Percentiles rank a stretch among this genome's conserved stretches.
phyloP scores from a whole-genome alignment of 2,329 filamentous ascomycete species.

The Whalleya microplaca region DNA sequence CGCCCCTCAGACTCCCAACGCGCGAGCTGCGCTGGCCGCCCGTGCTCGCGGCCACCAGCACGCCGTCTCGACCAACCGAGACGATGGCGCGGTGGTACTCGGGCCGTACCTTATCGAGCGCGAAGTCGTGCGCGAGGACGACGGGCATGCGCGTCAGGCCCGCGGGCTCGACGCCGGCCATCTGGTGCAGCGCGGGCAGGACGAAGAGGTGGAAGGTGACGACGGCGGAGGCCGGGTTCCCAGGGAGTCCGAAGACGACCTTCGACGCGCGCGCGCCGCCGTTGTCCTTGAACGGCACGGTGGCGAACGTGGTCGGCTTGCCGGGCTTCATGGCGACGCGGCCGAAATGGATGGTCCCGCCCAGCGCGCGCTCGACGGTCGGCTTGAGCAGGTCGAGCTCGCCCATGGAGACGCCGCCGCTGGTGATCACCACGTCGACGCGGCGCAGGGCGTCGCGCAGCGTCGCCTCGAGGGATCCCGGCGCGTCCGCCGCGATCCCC shows the following conservation, averaged over 20 bases:
- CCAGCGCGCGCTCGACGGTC: slow-evolving; percentile 86
- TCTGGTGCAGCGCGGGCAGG: slow-evolving; percentile 79
- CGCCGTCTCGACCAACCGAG: slow-evolving; percentile 65
- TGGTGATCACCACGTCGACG: slow-evolving; percentile 85
- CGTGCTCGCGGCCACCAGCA: slow-evolving; percentile 76
- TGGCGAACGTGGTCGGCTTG: slow-evolving; percentile 97
- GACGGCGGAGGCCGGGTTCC: slow-evolving; percentile 90
- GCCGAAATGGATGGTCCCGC: slow-evolving; percentile 94
- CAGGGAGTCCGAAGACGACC: slow-evolving; percentile 86
- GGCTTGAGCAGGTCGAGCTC: slow-evolving; percentile 96
- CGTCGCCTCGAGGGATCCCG: slow-evolving; percentile 73
- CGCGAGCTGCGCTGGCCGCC: slow-evolving; percentile 88
- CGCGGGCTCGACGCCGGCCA: slow-evolving; percentile 67
- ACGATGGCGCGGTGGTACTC: slow-evolving; percentile 92
- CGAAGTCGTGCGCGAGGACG: slow-evolving; percentile 71
- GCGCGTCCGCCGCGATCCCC: slow-evolving; percentile 78
- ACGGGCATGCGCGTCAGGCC: slow-evolving; percentile 77
- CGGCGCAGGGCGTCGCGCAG: slow-evolving; percentile 74
- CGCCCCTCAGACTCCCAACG: slow-evolving; percentile 85
- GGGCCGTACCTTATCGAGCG: slow-evolving; percentile 72
- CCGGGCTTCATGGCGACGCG: slow-evolving; percentile 97
- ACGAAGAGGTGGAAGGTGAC: slow-evolving; percentile 96
- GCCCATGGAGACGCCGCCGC: slow-evolving; percentile 95
- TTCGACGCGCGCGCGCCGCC: slow-evolving; percentile 63
- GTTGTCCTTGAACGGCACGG: slow-evolving; percentile 70